phyloP scores from a whole-genome alignment of 2,329 filamentous ascomycete species.

The Penicillium sp. region DNA sequence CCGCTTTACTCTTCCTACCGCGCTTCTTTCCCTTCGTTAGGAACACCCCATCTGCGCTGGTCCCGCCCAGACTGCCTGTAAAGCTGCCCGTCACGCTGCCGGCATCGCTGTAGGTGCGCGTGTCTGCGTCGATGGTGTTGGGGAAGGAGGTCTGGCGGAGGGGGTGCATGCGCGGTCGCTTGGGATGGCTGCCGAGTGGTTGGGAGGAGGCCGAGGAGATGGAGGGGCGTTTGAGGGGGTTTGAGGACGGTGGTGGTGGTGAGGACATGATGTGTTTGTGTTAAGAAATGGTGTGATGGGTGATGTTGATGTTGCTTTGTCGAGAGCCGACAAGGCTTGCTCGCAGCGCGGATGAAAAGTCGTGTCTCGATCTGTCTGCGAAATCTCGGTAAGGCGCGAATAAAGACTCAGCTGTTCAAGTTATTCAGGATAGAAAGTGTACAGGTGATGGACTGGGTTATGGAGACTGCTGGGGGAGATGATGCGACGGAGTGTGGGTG shows the following conservation, averaged over 20 bases:
- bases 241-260: slow-evolving; percentile 27
- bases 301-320: too few relatives aligned
- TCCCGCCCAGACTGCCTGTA: slow-evolving; percentile 35
- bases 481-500: too few relatives aligned
- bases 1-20: slow-evolving; percentile 32
- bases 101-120: slow-evolving; percentile 32
- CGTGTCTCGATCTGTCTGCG: too few relatives aligned
- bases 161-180: slow-evolving; percentile 37
- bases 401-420: too few relatives aligned
- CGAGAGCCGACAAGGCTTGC: too few relatives aligned
- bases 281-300: too few relatives aligned
- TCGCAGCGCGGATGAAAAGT: too few relatives aligned
- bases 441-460: too few relatives aligned
- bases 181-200: slow-evolving; percentile 22
- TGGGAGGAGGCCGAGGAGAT: slow-evolving; percentile 33
- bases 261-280: too few relatives aligned
- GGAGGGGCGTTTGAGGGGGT: slow-evolving; percentile 37
- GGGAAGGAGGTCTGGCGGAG: slow-evolving; percentile 43
- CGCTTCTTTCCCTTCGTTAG: slow-evolving; percentile 27
- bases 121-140: slow-evolving; percentile 24
- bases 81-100: slow-evolving; percentile 38
- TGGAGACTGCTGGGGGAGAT: too few relatives aligned
- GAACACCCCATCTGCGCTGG: slow-evolving; percentile 31
- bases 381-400: too few relatives aligned
- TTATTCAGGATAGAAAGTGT: too few relatives aligned